These are phyloP conservation scores for Populus nigra DNA, from an alignment of 345 rosid species.

Conservation along the genomic window DNA sequence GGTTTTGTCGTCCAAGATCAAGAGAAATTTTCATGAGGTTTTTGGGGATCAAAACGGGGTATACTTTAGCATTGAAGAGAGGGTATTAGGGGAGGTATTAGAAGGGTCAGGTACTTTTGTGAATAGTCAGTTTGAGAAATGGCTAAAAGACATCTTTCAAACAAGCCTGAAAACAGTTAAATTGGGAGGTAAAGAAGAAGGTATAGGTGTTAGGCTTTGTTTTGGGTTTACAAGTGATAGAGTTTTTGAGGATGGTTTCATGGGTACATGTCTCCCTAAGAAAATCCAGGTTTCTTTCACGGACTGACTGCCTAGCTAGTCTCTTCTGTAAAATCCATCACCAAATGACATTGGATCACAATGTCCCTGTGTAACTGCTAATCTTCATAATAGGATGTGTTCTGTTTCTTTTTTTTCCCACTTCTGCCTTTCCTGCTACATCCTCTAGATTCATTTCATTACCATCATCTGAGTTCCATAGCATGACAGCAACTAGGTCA, in stretches of 20 bases:
- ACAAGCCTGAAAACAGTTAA: slow-evolving; percentile 43
- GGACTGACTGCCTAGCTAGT: slow-evolving; percentile 22
- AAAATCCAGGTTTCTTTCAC: slow-evolving; percentile 43
- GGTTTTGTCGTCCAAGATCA: slow-evolving; percentile 40
- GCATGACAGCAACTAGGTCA: background rate
- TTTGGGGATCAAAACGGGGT: slow-evolving; percentile 39
- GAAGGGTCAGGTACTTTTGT: slow-evolving; percentile 32
- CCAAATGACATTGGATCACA: slow-evolving; percentile 19
- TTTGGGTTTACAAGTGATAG: slow-evolving; percentile 32
- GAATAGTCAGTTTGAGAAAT: slow-evolving; percentile 56
- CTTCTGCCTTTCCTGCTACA: background rate
- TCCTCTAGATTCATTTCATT: background rate
- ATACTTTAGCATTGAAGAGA: slow-evolving; percentile 50
- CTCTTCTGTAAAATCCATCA: slow-evolving; percentile 31
- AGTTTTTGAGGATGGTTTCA: slow-evolving; percentile 40
- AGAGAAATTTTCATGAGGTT: slow-evolving; percentile 39
- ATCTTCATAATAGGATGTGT: slow-evolving; percentile 30
- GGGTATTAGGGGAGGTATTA: slow-evolving; percentile 48
- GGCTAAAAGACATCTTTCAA: slow-evolving; percentile 71
- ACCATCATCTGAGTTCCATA: background rate
- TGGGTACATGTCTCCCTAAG: slow-evolving; percentile 53
- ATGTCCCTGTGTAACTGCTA: slow-evolving; percentile 28
- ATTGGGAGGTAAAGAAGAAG: slow-evolving; percentile 42
- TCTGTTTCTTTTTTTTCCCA: background rate
- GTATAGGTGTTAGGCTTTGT: slow-evolving; percentile 45